These are phyloP conservation scores for Chrysoporthe austroafricana DNA, from an alignment of 2,329 filamentous ascomycete genomes.

Conservation along the genomic window DNA sequence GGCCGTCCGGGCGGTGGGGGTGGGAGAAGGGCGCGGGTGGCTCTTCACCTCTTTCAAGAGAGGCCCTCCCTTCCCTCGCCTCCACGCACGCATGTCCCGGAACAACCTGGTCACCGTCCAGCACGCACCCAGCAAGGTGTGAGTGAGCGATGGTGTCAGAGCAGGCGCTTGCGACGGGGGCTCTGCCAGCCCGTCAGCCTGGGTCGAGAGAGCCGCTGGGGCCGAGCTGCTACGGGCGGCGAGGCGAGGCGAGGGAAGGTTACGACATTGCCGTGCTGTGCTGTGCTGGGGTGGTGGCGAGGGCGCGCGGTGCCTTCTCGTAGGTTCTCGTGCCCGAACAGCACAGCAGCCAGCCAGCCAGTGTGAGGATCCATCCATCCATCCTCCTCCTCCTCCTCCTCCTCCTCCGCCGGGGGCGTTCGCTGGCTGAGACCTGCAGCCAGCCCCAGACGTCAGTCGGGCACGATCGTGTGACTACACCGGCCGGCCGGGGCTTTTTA, in stretches of 20 bases:
- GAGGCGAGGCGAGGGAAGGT: not conserved
- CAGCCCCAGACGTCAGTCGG: constrained; percentile 4
- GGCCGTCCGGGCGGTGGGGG: not conserved
- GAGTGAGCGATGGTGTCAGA: not conserved
- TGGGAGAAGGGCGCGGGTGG: not conserved
- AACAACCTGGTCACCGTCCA: too few relatives aligned
- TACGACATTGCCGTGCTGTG: not conserved
- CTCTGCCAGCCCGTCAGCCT: constrained; percentile 6
- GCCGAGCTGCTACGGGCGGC: not conserved
- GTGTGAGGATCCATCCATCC: too few relatives aligned
- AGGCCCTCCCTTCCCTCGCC: not conserved
- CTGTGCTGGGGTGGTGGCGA: not conserved
- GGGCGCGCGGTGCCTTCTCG: not conserved
- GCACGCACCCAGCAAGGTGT: not conserved
- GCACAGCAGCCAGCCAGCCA: not conserved
- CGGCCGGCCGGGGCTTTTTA: not conserved
- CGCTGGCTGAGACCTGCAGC: constrained; percentile 10
- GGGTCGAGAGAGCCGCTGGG: not conserved
- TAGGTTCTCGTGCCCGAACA: not conserved
- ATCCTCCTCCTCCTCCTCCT: too few relatives aligned
- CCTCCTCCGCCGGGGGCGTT: too few relatives aligned
- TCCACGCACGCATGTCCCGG: too few relatives aligned
- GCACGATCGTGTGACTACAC: not conserved
- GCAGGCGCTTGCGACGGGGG: not conserved
- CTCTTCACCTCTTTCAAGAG: constrained; percentile 4